Conservation (phyloP, 495 filamentous ascomycete genomes). For the Aspergillus wentii region DNA sequence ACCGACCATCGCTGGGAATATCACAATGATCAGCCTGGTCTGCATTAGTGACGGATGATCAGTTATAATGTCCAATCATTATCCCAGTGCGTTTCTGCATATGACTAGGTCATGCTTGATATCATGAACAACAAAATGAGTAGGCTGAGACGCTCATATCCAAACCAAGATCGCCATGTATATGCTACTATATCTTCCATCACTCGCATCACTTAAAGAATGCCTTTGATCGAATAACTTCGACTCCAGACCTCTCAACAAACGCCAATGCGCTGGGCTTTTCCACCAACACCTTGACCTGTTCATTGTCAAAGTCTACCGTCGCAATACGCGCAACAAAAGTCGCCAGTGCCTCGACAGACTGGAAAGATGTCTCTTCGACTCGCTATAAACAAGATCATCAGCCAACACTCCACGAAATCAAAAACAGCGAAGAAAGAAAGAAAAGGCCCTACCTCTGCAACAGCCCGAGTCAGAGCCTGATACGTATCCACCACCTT, state of each 20-base stretch:
- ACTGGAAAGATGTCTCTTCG: slow-evolving; percentile 49
- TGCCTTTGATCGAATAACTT: slow-evolving; percentile 46
- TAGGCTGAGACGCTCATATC: no score
- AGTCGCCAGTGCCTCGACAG: slow-evolving; percentile 52
- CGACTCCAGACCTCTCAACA: slow-evolving; percentile 50
- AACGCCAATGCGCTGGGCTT: slow-evolving; percentile 56
- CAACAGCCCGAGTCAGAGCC: slow-evolving; percentile 38
- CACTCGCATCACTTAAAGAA: slow-evolving; percentile 30
- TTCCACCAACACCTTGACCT: slow-evolving; percentile 49
- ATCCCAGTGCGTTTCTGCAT: no score
- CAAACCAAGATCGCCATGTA: no score
- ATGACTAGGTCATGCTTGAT: no score
- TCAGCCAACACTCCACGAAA: neutral
- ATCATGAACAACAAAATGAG: no score
- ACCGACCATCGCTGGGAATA: no score
- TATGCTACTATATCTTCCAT: slow-evolving; percentile 3
- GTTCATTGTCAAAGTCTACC: slow-evolving; percentile 45
- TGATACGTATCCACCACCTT: slow-evolving; percentile 40
- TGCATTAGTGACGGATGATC: no score
- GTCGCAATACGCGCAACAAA: slow-evolving; percentile 48
- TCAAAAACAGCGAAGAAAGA: slow-evolving; percentile 1
- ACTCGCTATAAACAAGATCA: slow-evolving; percentile 33
- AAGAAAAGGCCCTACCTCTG: slow-evolving; percentile 29
- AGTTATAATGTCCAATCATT: no score
- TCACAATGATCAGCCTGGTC: no score